Evolutionary conservation across 352 stramenopile genomes (phyloP).

Genomic region (Albugo candida): DNA sequence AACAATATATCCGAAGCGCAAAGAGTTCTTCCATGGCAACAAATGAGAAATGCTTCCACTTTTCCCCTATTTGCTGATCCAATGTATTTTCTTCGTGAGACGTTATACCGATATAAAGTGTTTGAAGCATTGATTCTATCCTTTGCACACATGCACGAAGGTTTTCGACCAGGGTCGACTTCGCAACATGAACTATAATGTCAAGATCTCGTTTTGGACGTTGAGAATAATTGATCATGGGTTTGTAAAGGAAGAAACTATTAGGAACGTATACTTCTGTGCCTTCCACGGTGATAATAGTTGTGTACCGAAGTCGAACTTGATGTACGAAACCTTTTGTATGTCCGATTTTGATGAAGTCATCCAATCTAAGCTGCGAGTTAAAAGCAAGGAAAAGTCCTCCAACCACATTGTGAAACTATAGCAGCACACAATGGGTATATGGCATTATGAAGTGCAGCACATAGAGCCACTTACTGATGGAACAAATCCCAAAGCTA

Average conservation of each 20-base stretch:
- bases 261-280: slow-evolving; percentile 72
- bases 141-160: slow-evolving; percentile 33
- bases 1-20: slow-evolving; percentile 67
- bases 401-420: slow-evolving; percentile 74
- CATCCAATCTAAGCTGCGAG: slow-evolving; percentile 73
- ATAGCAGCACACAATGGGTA: background rate
- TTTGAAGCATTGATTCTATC: slow-evolving; percentile 66
- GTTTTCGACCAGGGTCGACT: slow-evolving; percentile 29
- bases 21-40: slow-evolving; percentile 77
- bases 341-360: slow-evolving; percentile 66
- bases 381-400: slow-evolving; percentile 79
- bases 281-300: slow-evolving; percentile 54
- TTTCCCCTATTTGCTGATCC: slow-evolving; percentile 56
- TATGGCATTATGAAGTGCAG: background rate
- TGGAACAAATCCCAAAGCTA: slow-evolving; percentile 68
- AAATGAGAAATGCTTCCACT: slow-evolving; percentile 69
- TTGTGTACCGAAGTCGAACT: slow-evolving; percentile 70
- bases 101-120: slow-evolving; percentile 62
- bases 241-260: slow-evolving; percentile 82
- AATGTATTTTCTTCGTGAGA: slow-evolving; percentile 74
- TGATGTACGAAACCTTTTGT: slow-evolving; percentile 65
- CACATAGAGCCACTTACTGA: slow-evolving; percentile 15
- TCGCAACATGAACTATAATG: slow-evolving; percentile 40
- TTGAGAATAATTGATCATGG: slow-evolving; percentile 78
- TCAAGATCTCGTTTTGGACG: slow-evolving; percentile 67